Evolutionary conservation across 2,329 filamentous ascomycete genomes (phyloP).

Genomic region (Aschersonia sp.): DNA sequence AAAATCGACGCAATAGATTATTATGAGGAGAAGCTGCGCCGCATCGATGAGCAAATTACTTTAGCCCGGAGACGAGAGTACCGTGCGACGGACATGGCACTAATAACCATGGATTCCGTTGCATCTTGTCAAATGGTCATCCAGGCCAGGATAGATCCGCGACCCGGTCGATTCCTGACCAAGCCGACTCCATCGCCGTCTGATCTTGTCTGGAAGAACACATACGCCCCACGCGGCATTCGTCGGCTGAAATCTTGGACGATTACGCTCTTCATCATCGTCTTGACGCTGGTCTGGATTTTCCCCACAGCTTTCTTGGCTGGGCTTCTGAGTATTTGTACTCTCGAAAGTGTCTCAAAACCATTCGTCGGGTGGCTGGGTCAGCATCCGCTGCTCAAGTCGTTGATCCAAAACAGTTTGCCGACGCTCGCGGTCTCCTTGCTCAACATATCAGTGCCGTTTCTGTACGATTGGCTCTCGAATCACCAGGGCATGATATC

Average conservation of each 20-base stretch:
- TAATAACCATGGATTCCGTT: slow-evolving; percentile 95
- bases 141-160: slow-evolving; percentile 83
- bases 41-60: slow-evolving; percentile 61
- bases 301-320: slow-evolving; percentile 68
- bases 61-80: slow-evolving; percentile 62
- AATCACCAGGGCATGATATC: slow-evolving; percentile 92
- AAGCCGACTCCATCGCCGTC: slow-evolving; percentile 76
- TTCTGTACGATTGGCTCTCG: slow-evolving; percentile 85
- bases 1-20: slow-evolving; percentile 87
- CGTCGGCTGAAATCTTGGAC: slow-evolving; percentile 69
- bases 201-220: slow-evolving; percentile 93
- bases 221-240: slow-evolving; percentile 60
- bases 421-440: slow-evolving; percentile 77
- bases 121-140: slow-evolving; percentile 90
- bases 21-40: slow-evolving; percentile 72
- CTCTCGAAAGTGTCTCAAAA: slow-evolving; percentile 60
- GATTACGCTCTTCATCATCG: slow-evolving; percentile 67
- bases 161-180: slow-evolving; percentile 71
- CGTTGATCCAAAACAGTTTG: slow-evolving; percentile 73
- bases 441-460: slow-evolving; percentile 80
- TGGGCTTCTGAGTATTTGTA: slow-evolving; percentile 64
- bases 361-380: slow-evolving; percentile 52
- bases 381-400: slow-evolving; percentile 53
- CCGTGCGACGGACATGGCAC: slow-evolving; percentile 66
- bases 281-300: slow-evolving; percentile 82